Base-by-base conservation (phyloP, 306 rosid species). In the Elaeagnus macrophylla region DNA sequence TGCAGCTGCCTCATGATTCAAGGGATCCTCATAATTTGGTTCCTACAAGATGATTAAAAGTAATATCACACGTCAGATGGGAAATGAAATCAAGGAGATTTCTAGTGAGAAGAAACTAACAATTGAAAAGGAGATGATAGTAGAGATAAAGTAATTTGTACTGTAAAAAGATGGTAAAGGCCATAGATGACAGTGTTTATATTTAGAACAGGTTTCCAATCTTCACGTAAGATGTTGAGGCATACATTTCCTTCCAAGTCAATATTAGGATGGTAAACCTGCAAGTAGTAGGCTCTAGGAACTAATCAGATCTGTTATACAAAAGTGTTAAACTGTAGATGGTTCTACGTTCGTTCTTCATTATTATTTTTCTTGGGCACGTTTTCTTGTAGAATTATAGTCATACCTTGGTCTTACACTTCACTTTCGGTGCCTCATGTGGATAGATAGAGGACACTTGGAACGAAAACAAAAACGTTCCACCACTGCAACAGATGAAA, bases 161-260 rank as follows among this genome's bases (percentile, higher is more conserved):
- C 94, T 75, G 91, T 81, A 73, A 86, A 90, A 51, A 90, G 85
- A 81, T 90, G 95, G 72, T 73, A 83, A 72, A 90, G 68, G 67
- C 97, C 97, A 63, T 90, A 86, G 48, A 90, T 78, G 39, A 90
- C 53, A 7, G 94, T 83, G 77, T 86, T 90, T 51, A 90, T 83
- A 48, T 81, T 90, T 43, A 90, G 90, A 42, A 90, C 94, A 70
- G 97, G 97, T 70, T 90, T 90, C 97, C 97, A 90, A 69, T 86
- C 97, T 74, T 90, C 97, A 67, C 97, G 74, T 51, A 90, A 73
- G 71, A 90, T 86, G 80, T 90, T 90, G 58, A 90, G 94, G 73
- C 95, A 86, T 39, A 86, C 97, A 56, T 86, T 86, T 58, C 97
- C 97, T 70, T 90, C 97, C 88, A 90, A 81, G 69, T 90, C 97